These are phyloP conservation scores for Diaporthe citriasiana DNA, from an alignment of 2,329 filamentous ascomycete species.

Conservation along the genomic window DNA sequence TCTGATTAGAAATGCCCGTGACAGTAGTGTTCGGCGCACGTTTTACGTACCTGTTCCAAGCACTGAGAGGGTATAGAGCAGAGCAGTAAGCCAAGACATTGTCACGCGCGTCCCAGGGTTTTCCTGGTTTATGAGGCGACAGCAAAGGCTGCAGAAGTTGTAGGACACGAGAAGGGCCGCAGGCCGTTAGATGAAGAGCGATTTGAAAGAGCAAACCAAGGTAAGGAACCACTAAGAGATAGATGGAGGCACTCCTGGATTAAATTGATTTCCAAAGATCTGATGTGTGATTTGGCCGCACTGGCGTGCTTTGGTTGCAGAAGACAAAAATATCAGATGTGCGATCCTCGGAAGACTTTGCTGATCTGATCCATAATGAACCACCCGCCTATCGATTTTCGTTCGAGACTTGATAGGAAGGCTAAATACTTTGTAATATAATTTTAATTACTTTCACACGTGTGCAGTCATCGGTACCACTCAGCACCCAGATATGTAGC, in stretches of 20 bases:
- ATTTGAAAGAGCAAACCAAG: slow-evolving; percentile 14
- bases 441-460: slow-evolving; percentile 8
- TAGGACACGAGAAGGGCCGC: slow-evolving; percentile 31
- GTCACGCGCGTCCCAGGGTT: background rate
- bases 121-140: slow-evolving; percentile 8
- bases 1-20: background rate
- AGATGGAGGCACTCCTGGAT: slow-evolving; percentile 18
- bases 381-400: background rate
- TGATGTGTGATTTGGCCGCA: slow-evolving; percentile 1
- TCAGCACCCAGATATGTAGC: background rate
- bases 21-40: background rate
- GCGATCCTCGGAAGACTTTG: background rate
- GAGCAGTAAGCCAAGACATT: slow-evolving; percentile 12
- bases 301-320: background rate
- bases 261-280: slow-evolving; percentile 32
- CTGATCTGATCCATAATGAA: background rate
- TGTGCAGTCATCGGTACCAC: slow-evolving; percentile 4
- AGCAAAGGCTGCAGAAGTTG: slow-evolving; percentile 21
- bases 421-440: slow-evolving; percentile 25
- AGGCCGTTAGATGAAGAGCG: slow-evolving; percentile 27
- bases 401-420: slow-evolving; percentile 1
- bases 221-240: slow-evolving; percentile 26
- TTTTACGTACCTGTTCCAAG: slow-evolving; percentile 13
- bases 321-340: background rate
- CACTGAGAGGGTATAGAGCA: slow-evolving; percentile 2